Evolutionary conservation across 1,284 basidiomycete species (phyloP), one percentile per base, ranked within the genome.

Genomic region (Xerocomus minutiporus): DNA sequence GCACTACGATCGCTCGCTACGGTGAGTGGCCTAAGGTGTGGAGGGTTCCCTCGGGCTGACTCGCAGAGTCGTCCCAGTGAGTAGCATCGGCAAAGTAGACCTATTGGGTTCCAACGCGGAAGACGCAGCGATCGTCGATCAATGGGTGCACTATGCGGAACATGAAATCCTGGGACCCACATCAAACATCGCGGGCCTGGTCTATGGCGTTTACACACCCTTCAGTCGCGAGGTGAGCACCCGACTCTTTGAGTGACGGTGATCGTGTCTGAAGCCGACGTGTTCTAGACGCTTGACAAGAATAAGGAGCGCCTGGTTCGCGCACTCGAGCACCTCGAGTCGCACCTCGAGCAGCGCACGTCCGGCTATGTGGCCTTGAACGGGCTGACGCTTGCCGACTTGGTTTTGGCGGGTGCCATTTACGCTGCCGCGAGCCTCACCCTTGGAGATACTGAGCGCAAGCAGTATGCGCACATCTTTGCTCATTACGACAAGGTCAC

Each of bases 381-480:
- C 68, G 76, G 77, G 52, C 71, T 85, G 67, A 80, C 83, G 45
- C 70, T 83, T 42, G 84, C 81, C 52, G 84, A 86, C 64, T 67
- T 86, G 61, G 68, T 75, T 52, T 51, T 82, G 53, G 79, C 71
- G 35, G 64, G 77, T 29, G 59, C 69, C 51, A 64, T 78, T 44
- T 59, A 55, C 56, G 52, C 58, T 57, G 55, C 61, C 6, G 60
- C 66, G 34, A 46, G 46, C 8, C 54, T 64, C 49, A 51, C 73
- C 47, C 64, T 78, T 48, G 80, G 77, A 60, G 67, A 71, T 34
- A 58, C 68, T 23, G 60, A 68, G 49, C 71, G 79, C 38, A 56
- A 49, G 8, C 64, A 64, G 52, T 71, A 73, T 68, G 75, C 80
- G 59, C 78, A 82, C 72, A 57, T 75, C 17, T 69, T 78, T 54